Evolutionary conservation across 2,329 filamentous ascomycete species (phyloP), one percentile per base, ranked within the genome.

Genomic region (Didymella pomorum): DNA sequence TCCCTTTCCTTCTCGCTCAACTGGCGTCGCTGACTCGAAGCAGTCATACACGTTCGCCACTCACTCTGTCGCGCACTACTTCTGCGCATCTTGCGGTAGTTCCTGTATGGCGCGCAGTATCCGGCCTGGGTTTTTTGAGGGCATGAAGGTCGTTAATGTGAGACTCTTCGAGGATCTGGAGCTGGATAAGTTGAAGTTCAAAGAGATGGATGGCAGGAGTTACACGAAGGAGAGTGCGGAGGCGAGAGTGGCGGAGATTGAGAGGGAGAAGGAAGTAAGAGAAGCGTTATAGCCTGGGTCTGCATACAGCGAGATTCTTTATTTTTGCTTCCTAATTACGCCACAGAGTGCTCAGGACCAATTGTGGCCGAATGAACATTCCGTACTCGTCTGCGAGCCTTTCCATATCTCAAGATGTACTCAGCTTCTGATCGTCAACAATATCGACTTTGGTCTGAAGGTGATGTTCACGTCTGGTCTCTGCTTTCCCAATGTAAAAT

Each of bases 71-170:
- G 62, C 56, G 47, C 60, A 64, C 39, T 62, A 62, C 54, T 77
- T 76, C 58, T 76, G 74, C 52, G 58, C 66, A 2, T 68, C 63
- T 0, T 76, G 74, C 48, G 74, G 73, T 8, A 68, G 64, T 21
- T 67, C 61, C 14, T 68, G 71, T 29, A 64, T 71, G 52, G 63
- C 63, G 8, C 44, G 65, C 9, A 66, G 63, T 12, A 43, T 54
- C 20, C 57, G 63, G 23, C 62, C 65, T 2, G 41, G 41, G 9
- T 67, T 67, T 31, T 68, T 65, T 26, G 50, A 60, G 0, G 67
- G 62, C 0, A 59, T 63, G 35, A 64, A 62, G 31, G 67, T 66
- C 26, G 52, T 75, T 6, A 76, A 75, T 60, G 70, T 75, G 45
- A 48, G 72, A 11, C 64, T 66, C 56, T 62, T 76, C 9, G 57